Evolutionary conservation across 768 basidiomycete species (phyloP).

Genomic region (Suillus brevipes): DNA sequence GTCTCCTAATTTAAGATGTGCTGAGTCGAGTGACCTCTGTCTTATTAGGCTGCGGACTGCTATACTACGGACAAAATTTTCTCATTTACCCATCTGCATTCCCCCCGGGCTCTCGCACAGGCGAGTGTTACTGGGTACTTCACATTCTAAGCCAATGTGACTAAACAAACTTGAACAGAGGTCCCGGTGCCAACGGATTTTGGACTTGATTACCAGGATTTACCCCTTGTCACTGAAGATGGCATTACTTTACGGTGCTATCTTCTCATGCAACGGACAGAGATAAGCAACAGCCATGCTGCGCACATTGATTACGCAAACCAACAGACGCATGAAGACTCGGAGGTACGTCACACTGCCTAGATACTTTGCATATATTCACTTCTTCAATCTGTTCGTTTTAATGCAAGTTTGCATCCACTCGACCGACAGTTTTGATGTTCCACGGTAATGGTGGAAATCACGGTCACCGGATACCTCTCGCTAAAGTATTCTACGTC

Average conservation of each 20-base stretch:
- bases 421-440: conserved; percentile 85
- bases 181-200: conserved; percentile 71
- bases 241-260: conserved; percentile 73
- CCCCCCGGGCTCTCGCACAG: conserved; percentile 75
- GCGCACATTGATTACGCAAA: conserved; percentile 36
- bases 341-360: conserved; percentile 44
- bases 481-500: conserved; percentile 79
- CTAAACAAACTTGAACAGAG: conserved; percentile 40
- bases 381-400: not conserved
- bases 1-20: conserved; percentile 7
- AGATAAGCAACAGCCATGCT: conserved; percentile 39
- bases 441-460: conserved; percentile 93
- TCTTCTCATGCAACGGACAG: conserved; percentile 64
- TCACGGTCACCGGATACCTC: conserved; percentile 85
- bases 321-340: conserved; percentile 54
- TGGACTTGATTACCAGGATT: conserved; percentile 72
- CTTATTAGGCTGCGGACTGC: conserved; percentile 62
- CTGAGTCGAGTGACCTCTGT: not conserved
- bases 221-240: conserved; percentile 74
- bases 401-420: conserved; percentile 38
- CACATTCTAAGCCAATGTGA: not conserved
- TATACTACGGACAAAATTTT: conserved; percentile 85
- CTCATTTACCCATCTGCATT: conserved; percentile 89
- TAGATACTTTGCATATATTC: not conserved
- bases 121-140: conserved; percentile 45